phyloP scores from a whole-genome alignment of 192 early-diverging fungal species.

The Entomortierella parvispora region DNA sequence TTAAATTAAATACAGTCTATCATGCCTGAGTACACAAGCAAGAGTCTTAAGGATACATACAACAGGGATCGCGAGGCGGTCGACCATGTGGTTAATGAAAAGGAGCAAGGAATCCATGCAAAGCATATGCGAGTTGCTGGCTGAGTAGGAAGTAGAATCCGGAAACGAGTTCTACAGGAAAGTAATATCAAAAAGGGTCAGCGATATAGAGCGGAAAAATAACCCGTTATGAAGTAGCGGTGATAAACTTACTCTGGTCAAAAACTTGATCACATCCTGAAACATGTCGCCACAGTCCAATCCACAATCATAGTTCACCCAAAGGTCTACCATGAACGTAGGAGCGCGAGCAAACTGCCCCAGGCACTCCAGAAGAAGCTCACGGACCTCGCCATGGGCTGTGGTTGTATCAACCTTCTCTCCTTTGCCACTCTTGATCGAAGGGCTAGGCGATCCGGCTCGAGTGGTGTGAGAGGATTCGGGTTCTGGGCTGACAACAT shows the following conservation, averaged over 20 bases:
- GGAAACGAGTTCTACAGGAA: slow-evolving; percentile 76
- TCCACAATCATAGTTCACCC: slow-evolving; percentile 95
- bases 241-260: slow-evolving; percentile 73
- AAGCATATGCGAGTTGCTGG: slow-evolving; percentile 70
- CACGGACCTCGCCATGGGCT: slow-evolving; percentile 83
- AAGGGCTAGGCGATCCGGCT: slow-evolving; percentile 45
- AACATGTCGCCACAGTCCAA: slow-evolving; percentile 85
- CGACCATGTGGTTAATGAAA: slow-evolving; percentile 76
- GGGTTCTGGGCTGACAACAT: slow-evolving; percentile 23
- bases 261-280: slow-evolving; percentile 84
- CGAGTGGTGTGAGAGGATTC: slow-evolving; percentile 23
- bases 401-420: slow-evolving; percentile 35
- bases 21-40: too few species aligned
- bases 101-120: slow-evolving; percentile 80
- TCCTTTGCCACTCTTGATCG: slow-evolving; percentile 30
- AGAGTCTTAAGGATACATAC: too few species aligned
- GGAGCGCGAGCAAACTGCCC: slow-evolving; percentile 79
- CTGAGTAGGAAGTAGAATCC: slow-evolving; percentile 72
- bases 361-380: slow-evolving; percentile 85
- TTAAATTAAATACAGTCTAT: not conserved
- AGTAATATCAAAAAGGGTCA: not conserved
- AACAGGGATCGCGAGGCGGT: slow-evolving; percentile 56
- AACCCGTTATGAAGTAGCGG: not conserved
- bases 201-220: not conserved
- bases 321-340: slow-evolving; percentile 86